These are phyloP conservation scores for Clarireedia hainanense DNA, from an alignment of 2,329 filamentous ascomycete genomes.

Conservation along the genomic window DNA sequence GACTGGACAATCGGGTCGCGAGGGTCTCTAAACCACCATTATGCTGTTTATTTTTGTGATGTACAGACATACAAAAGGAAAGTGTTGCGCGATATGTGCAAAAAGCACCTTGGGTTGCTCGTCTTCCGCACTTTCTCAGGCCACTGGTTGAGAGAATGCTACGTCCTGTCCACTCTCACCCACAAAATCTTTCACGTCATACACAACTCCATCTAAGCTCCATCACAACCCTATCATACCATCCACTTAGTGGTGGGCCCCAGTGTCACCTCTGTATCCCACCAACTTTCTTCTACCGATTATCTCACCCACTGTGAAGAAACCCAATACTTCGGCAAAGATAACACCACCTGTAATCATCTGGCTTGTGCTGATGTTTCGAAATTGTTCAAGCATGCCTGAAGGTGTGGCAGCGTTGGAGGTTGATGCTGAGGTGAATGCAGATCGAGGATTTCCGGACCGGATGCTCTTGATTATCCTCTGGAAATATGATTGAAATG, in stretches of 20 bases:
- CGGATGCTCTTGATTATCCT: conserved; percentile 61
- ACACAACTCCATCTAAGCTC: background rate
- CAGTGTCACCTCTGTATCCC: conserved; percentile 71
- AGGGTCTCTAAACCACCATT: conserved; percentile 17
- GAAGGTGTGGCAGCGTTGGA: conserved; percentile 42
- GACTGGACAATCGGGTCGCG: background rate
- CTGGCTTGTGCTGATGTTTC: conserved; percentile 65
- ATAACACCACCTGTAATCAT: conserved; percentile 69
- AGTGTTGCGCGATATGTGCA: conserved; percentile 16
- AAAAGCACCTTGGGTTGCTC: conserved; percentile 8
- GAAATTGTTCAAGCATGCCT: conserved; percentile 50
- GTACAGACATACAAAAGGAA: conserved; percentile 21
- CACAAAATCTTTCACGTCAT: background rate
- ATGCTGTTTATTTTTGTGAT: conserved; percentile 23
- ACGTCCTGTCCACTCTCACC: conserved; percentile 4
- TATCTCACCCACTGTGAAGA: conserved; percentile 98
- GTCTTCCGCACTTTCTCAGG: conserved; percentile 7
- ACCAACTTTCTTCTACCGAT: conserved; percentile 92
- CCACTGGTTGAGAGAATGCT: conserved; percentile 7
- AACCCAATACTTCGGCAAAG: conserved; percentile 79
- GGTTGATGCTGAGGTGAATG: conserved; percentile 41
- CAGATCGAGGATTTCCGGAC: conserved; percentile 48
- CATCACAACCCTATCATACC: background rate
- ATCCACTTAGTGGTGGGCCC: conserved; percentile 44
- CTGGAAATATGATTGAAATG: conserved; percentile 83